These are phyloP conservation scores for Sphaerulina musiva DNA, from an alignment of 2,329 filamentous ascomycete species.

Conservation along the genomic window DNA sequence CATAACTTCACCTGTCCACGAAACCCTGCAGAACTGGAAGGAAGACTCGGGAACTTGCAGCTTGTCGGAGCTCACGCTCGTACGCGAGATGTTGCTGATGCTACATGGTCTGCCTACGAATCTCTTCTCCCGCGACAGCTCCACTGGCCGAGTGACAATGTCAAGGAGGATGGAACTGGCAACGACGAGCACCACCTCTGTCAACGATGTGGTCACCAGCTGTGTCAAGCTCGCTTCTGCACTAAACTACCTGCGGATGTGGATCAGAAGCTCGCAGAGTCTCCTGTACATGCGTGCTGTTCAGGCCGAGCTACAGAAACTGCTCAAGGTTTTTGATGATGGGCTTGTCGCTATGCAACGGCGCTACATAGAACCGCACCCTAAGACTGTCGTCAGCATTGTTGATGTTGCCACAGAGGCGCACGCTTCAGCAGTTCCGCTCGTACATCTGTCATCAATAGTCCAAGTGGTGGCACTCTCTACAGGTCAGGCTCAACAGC, in stretches of 20 bases:
- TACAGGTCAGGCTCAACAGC: slow-evolving; percentile 46
- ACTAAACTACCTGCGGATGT: slow-evolving; percentile 46
- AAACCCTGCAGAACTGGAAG: slow-evolving; percentile 9
- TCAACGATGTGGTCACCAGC: slow-evolving; percentile 38
- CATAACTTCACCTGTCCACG: slow-evolving; percentile 36
- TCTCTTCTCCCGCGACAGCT: slow-evolving; percentile 50
- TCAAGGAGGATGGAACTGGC: slow-evolving; percentile 3
- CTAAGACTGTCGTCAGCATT: slow-evolving; percentile 59
- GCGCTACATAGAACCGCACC: slow-evolving; percentile 49
- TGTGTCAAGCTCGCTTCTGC: slow-evolving; percentile 46
- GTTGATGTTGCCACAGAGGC: slow-evolving; percentile 56
- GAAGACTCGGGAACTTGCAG: not conserved
- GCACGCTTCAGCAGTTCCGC: slow-evolving; percentile 46
- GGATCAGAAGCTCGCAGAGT: slow-evolving; percentile 35
- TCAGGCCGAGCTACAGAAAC: slow-evolving; percentile 54
- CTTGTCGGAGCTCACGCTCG: slow-evolving; percentile 64
- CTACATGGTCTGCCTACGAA: slow-evolving; percentile 69
- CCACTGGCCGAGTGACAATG: slow-evolving; percentile 22
- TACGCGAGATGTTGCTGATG: slow-evolving; percentile 80
- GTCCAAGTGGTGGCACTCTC: slow-evolving; percentile 33
- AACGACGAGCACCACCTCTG: slow-evolving; percentile 22
- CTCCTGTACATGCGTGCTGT: slow-evolving; percentile 59
- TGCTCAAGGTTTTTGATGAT: slow-evolving; percentile 54
- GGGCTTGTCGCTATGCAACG: slow-evolving; percentile 55
- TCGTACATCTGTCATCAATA: slow-evolving; percentile 59